Evolutionary conservation across 371 early-diverging fungal species (phyloP).

Genomic region (Rhizopus stolonifer): DNA sequence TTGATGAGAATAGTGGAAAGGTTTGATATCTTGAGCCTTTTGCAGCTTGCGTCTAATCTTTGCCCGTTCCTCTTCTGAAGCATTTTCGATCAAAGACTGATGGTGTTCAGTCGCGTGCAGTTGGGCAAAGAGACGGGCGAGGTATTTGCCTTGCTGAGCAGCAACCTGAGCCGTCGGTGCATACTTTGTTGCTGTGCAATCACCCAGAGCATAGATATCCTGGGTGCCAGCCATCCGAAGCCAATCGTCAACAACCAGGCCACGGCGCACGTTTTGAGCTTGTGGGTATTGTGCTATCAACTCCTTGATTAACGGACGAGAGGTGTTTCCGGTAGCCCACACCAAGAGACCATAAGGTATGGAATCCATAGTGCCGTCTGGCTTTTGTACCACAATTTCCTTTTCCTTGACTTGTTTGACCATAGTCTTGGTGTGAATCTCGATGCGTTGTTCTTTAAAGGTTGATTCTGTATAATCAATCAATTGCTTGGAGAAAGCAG

Average conservation of each 20-base stretch:
- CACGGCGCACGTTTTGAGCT: slow-evolving; percentile 81
- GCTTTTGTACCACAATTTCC: slow-evolving; percentile 75
- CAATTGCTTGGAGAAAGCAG: slow-evolving; percentile 86
- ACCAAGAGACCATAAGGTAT: slow-evolving; percentile 90
- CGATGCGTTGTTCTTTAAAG: slow-evolving; percentile 84
- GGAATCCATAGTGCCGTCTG: slow-evolving; percentile 60
- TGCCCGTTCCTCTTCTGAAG: slow-evolving; percentile 32
- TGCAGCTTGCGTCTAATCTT: slow-evolving; percentile 45
- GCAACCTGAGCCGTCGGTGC: slow-evolving; percentile 95
- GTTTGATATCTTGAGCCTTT: slow-evolving; percentile 55
- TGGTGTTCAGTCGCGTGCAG: slow-evolving; percentile 52
- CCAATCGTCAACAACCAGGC: slow-evolving; percentile 83
- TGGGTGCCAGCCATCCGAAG: slow-evolving; percentile 73
- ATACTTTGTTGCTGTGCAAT: slow-evolving; percentile 81
- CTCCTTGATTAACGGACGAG: slow-evolving; percentile 75
- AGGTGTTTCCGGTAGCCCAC: slow-evolving; percentile 94
- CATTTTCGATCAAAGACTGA: slow-evolving; percentile 26
- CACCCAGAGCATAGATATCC: slow-evolving; percentile 86
- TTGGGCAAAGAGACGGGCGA: slow-evolving; percentile 71
- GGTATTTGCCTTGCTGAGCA: slow-evolving; percentile 84
- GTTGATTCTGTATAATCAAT: slow-evolving; percentile 90
- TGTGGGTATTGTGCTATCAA: slow-evolving; percentile 72
- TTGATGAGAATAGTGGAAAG: slow-evolving; percentile 81
- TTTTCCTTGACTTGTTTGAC: slow-evolving; percentile 88
- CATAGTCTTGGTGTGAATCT: slow-evolving; percentile 84